phyloP scores from a whole-genome alignment of 768 basidiomycete species.

The Collybiopsis confluens region DNA sequence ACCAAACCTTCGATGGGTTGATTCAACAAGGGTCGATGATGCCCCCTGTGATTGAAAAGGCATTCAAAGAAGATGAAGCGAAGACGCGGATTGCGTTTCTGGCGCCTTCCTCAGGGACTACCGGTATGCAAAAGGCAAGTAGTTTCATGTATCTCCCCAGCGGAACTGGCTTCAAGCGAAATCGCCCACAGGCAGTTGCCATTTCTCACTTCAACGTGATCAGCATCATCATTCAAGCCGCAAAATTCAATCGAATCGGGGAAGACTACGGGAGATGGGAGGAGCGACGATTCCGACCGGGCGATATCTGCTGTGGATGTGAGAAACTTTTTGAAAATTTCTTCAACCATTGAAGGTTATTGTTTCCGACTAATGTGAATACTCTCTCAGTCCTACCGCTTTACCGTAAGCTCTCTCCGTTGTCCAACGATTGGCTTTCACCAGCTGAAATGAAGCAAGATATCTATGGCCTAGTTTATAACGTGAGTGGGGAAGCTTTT shows the following conservation, averaged over 20 bases:
- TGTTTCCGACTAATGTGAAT: constrained; percentile 6
- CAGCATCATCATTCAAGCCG: constrained; percentile 36
- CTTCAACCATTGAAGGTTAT: too few species aligned
- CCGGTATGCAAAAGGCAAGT: constrained; percentile 42
- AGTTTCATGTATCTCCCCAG: too few species aligned
- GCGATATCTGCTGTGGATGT: constrained; percentile 42
- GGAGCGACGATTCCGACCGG: constrained; percentile 34
- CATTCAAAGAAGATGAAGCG: constrained; percentile 35
- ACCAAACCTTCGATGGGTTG: constrained; percentile 25
- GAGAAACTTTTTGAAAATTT: constrained; percentile 13
- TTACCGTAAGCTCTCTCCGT: constrained; percentile 13
- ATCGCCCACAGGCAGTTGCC: constrained; percentile 34
- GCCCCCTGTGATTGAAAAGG: constrained; percentile 32
- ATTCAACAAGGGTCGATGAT: constrained; percentile 24
- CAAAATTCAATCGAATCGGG: constrained; percentile 28
- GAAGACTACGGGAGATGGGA: constrained; percentile 27
- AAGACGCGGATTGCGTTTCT: constrained; percentile 44
- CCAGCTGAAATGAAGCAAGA: constrained; percentile 9
- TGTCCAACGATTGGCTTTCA: not conserved
- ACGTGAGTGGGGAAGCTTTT: constrained; percentile 12
- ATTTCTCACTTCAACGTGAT: constrained; percentile 48
- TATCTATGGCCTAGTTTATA: constrained; percentile 20
- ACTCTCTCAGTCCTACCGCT: constrained; percentile 15
- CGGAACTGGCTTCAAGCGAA: not conserved
- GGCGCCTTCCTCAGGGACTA: constrained; percentile 50